phyloP scores from a whole-genome alignment of 176 grass and related monocot species.

The Neostapfia colusana region DNA sequence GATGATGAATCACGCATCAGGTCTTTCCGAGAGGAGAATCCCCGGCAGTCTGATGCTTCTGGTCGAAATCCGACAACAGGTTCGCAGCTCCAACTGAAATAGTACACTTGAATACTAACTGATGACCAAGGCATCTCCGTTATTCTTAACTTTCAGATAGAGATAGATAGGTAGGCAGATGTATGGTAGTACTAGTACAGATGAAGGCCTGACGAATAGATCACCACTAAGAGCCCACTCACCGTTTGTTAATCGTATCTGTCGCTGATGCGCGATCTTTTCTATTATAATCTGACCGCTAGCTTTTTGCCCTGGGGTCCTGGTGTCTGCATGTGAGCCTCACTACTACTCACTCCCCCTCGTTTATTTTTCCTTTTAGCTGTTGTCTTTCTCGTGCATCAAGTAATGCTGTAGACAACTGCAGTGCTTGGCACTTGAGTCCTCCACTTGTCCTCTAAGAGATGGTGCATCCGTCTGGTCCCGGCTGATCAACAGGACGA shows the following conservation, averaged over 20 bases:
- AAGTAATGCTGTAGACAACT: background rate
- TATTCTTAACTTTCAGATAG: background rate
- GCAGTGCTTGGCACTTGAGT: background rate
- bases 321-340: slow-evolving; percentile 40
- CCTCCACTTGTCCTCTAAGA: background rate
- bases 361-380: too few relatives aligned
- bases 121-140: background rate
- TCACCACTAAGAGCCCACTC: slow-evolving; percentile 37
- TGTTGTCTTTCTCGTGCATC: slow-evolving; percentile 37
- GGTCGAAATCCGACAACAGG: background rate
- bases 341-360: background rate
- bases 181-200: background rate
- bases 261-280: background rate
- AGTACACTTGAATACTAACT: background rate
- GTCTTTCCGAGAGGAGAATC: background rate
- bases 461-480: background rate
- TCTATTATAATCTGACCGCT: background rate
- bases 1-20: background rate
- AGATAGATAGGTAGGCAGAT: background rate
- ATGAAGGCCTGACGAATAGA: slow-evolving; percentile 1
- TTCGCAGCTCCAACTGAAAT: background rate
- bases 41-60: background rate
- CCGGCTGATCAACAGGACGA: background rate
- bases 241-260: background rate
- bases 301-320: background rate